Conservation (phyloP, 345 rosid genomes). For the Conringia planisiliqua region DNA sequence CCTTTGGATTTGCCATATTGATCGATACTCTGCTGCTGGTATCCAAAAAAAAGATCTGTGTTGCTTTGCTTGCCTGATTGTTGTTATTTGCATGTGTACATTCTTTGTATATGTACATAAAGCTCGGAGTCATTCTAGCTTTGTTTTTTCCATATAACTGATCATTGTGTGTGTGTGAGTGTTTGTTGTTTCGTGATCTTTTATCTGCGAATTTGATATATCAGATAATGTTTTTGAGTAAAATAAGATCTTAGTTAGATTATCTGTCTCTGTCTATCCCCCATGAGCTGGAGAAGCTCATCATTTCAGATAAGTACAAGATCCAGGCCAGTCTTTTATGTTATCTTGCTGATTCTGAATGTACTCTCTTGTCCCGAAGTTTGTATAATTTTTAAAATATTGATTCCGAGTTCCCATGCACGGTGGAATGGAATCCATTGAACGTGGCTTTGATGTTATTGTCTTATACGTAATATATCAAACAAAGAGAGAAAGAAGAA, state of each 20-base stretch:
- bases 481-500: not conserved
- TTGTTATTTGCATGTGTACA: constrained; percentile 11
- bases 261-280: not conserved
- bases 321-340: not conserved
- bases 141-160: not conserved
- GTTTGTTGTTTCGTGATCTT: constrained; percentile 8
- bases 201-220: not conserved
- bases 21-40: not conserved
- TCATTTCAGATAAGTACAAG: not conserved
- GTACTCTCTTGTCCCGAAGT: not conserved
- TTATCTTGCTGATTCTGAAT: constrained; percentile 11
- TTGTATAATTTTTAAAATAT: not conserved
- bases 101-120: constrained; percentile 19
- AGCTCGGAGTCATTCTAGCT: not conserved
- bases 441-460: constrained; percentile 14
- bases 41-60: not conserved
- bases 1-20: not conserved
- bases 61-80: constrained; percentile 3
- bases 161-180: not conserved
- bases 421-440: constrained; percentile 7
- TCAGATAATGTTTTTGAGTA: not conserved
- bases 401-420: constrained; percentile 10
- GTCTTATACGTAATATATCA: not conserved
- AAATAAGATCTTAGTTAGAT: not conserved
- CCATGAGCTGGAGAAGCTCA: not conserved